Evolutionary conservation across 2,329 filamentous ascomycete genomes (phyloP), one percentile per base, ranked within the genome.

Genomic region (Aspergillus fumigatiaffinis): DNA sequence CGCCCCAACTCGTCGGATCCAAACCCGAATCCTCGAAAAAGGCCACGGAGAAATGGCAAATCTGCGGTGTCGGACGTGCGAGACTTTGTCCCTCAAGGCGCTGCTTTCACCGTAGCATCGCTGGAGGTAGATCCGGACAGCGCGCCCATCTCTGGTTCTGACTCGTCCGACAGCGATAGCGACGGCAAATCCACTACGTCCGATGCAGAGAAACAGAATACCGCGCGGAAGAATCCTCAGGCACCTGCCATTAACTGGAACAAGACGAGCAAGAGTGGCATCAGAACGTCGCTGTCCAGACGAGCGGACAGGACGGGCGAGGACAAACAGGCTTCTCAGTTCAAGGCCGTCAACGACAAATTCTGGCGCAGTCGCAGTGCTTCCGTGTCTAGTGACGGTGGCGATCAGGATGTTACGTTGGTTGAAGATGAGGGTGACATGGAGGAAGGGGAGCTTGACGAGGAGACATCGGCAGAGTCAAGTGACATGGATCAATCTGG

Each of bases 241-340:
- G 60, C 60, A 4, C 69, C 71, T 9, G 67, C 68, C 1, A 68
- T 72, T n/a, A 76, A 71, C 54, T 80, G 78, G 78, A 80, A 80
- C 52, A 71, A 76, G 56, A 73, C 73, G 21, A 73, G 72, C 25
- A 76, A 75, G 50, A 69, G 68, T 47, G 70, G 71, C 8, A 71
- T 80, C 49, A 69, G 78, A 42, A 80, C 76, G 17, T 74, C 74
- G 1, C 72, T 80, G 53, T 68, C 72, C 28, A 67, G 66, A 54
- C 65, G 68, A 35, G 62, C 60, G 14, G 55, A 63, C 2, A 58
- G 60, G 25, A n/a, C 58, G n/a, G 60, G 55, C 20, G 59, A 59
- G 23, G 64, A 56, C 44, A 62, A 53, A 10, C 32, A 60, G 8
- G 54, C 60, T 20, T 60, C 65, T 26, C 62, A 70, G 51, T 71